Base-by-base conservation (phyloP, 306 rosid genomes). In the Trifolium subterraneum region DNA sequence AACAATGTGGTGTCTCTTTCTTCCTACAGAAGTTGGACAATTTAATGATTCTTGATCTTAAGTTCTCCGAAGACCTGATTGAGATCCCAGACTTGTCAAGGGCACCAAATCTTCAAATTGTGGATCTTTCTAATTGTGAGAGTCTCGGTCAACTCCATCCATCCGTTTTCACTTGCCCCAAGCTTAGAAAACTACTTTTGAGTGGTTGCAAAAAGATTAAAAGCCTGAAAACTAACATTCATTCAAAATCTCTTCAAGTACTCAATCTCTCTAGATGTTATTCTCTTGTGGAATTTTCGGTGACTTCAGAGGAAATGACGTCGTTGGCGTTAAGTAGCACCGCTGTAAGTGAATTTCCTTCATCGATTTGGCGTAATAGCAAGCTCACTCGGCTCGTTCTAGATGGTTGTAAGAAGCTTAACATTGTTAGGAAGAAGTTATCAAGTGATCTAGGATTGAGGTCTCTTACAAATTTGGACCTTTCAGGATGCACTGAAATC, bases 111-210 rank as follows among this genome's bases (percentile, higher is more conserved):
- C 73, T 81, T 44, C 6, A 42, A 44, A 0, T 0, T 0, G 4
- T 75, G 1, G 0, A 4, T 3, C 45, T 62, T 0, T 0, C 0
- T 0, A 0, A 0, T 3, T 80, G 84, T 80, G 0, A 0, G 25
- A 62, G 35, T 4, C 50, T 80, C 5, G 0, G 0, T 14, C 5
- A 13, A 0, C 19, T 80, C 19, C 64, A 69, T 33, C 68, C 73
- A 51, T 69, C 72, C 6, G 8, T 52, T 39, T 54, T 63, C 1
- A n/a, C 25, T 11, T 35, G 18, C 7, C 61, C 55, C 14, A 70
- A 70, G 74, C 64, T 70, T 33, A 12, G 0, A n/a, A n/a, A n/a
- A n/a, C n/a, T n/a, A n/a, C n/a, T n/a, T n/a, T n/a, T n/a, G n/a
- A n/a, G n/a, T n/a, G n/a, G n/a, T n/a, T 73, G 77, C 60, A 16